phyloP scores from a whole-genome alignment of 805 yeast species.

The Torulaspora franciscae region DNA sequence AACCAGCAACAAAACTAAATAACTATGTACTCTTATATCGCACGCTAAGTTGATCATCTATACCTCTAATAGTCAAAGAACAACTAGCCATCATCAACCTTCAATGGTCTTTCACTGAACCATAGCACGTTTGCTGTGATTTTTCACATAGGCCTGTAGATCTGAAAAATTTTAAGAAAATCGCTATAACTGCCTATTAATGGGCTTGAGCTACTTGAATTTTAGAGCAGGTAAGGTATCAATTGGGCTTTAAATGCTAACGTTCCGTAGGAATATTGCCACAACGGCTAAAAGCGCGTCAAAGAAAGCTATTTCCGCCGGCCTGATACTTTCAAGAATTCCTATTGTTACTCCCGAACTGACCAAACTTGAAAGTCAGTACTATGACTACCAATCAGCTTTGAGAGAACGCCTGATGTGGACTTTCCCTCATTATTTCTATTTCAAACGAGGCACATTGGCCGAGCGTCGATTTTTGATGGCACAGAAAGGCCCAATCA shows the following conservation, averaged over 20 bases:
- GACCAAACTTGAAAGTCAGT: constrained; percentile 65
- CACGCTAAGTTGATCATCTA: neutral
- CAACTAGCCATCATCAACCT: no score
- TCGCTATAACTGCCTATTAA: neutral
- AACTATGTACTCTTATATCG: constrained; percentile 1
- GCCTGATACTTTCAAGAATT: constrained; percentile 66
- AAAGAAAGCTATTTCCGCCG: constrained; percentile 37
- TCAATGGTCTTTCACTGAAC: neutral
- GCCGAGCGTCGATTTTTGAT: constrained; percentile 75
- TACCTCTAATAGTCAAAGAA: neutral
- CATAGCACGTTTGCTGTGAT: neutral
- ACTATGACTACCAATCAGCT: constrained; percentile 78
- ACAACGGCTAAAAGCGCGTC: constrained; percentile 19
- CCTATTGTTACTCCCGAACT: constrained; percentile 82
- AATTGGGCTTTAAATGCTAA: constrained; percentile 9
- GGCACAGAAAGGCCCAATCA: constrained; percentile 70
- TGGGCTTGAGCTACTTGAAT: neutral
- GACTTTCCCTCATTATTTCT: constrained; percentile 94
- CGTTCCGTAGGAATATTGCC: constrained; percentile 16
- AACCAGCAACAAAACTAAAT: constrained; percentile 36
- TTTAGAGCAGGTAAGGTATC: neutral
- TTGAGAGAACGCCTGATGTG: constrained; percentile 89
- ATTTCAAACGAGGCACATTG: constrained; percentile 83
- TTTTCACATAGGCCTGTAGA: neutral
- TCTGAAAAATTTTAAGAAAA: constrained; percentile 5